Conservation (phyloP, 2,329 filamentous ascomycete genomes). For the Penicillium sp. region DNA sequence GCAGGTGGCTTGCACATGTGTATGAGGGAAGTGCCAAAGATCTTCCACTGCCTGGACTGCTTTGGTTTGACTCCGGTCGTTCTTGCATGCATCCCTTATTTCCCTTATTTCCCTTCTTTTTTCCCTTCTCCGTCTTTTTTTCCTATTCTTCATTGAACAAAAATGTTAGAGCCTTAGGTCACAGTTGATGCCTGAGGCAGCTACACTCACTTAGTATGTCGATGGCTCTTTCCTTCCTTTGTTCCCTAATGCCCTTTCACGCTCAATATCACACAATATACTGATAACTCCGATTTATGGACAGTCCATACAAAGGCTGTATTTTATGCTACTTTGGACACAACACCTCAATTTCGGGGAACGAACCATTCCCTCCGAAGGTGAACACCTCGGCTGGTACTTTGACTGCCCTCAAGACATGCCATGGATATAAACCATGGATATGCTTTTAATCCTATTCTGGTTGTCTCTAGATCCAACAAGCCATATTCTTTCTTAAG, state of each 20-base stretch:
- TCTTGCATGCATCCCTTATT: neutral
- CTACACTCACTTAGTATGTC: no score
- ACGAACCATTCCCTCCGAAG: neutral
- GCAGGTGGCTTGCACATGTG: neutral
- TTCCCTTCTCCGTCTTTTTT: no score
- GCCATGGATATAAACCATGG: neutral
- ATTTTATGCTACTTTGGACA: neutral
- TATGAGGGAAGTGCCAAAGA: constrained; percentile 2
- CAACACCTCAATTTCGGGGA: neutral
- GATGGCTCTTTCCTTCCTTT: no score
- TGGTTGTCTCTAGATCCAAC: neutral
- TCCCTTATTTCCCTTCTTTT: no score
- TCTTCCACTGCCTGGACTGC: neutral
- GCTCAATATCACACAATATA: neutral
- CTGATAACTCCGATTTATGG: neutral
- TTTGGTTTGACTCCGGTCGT: neutral
- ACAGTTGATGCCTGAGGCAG: neutral
- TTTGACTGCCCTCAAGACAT: neutral
- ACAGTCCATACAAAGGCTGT: neutral
- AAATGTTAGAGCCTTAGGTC: neutral
- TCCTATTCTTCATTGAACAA: no score
- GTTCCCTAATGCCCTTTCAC: neutral
- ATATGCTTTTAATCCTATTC: neutral
- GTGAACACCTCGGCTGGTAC: neutral
- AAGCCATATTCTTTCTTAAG: no score